Evolutionary conservation across 2,329 filamentous ascomycete species (phyloP), one percentile per base, ranked within the genome.

Genomic region (Lachnellula cervina): DNA sequence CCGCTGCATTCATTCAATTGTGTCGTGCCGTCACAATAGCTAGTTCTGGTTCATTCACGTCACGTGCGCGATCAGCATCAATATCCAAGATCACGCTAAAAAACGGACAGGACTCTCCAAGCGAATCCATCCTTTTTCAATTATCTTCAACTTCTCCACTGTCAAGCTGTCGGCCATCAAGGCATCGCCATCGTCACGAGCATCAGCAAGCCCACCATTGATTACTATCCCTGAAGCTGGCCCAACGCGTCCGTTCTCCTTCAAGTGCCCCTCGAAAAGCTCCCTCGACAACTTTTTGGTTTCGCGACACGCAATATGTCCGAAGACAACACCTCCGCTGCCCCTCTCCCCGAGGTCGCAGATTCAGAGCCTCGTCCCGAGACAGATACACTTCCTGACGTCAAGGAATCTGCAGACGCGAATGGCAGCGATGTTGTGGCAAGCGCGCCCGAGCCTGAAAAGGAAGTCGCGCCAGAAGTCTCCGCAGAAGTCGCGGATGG

Each of bases 391-490:
- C 55, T 51, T 47, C 11, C 52, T 40, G 59, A 60, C 35, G 57
- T 46, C 9, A 60, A 63, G 47, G 55, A 62, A 11, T 50, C 44
- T n/a, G 54, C 58, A 47, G 58, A 28, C n/a, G 44, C 55, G 45
- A 65, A 63, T 55, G 59, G 51, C 45, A 49, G 38, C 46, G 49
- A 57, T 34, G 49, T 52, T 38, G 62, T 61, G 57, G 60, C 58
- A 42, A 58, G 52, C 50, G 55, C 49, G 52, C 51, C 56, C 47
- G 60, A 62, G 49, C 51, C 47, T 16, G 48, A 44, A 2, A 55
- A 59, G 38, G 59, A 64, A 60, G 64, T 65, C 63, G 64, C 63
- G 62, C 61, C 59, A 49, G 55, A 63, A 52, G 61, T 57, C 56
- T 56, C 58, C 14, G 49, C 53, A 44, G 52, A 51, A 40, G 49